phyloP scores from a whole-genome alignment of 345 rosid genomes.

The Dipteronia sinensis region DNA sequence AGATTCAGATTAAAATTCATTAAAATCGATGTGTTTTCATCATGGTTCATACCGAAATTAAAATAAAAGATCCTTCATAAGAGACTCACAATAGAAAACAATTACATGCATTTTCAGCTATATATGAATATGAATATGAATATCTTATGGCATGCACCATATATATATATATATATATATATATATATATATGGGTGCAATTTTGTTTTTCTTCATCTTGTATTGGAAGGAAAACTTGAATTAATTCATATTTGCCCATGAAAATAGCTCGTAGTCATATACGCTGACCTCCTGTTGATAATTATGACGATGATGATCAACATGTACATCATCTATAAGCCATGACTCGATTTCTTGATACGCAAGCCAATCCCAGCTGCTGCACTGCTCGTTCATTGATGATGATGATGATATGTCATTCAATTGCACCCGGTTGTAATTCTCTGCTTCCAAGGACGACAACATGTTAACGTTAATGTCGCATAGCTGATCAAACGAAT shows the following conservation, averaged over 20 bases:
- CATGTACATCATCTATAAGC: constrained; percentile 38
- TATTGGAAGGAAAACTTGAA: neutral
- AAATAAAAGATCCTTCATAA: too few relatives aligned
- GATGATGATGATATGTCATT: neutral
- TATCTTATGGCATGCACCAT: too few relatives aligned
- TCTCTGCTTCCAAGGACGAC: constrained; percentile 1
- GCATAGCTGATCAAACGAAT: constrained; percentile 3
- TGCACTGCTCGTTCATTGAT: neutral
- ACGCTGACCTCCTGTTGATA: constrained; percentile 27
- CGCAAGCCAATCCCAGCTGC: constrained; percentile 9
- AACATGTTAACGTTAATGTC: neutral
- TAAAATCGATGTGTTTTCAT: too few relatives aligned
- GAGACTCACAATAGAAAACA: too few relatives aligned
- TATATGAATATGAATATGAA: too few relatives aligned
- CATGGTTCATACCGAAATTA: too few relatives aligned
- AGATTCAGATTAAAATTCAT: too few relatives aligned
- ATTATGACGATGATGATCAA: constrained; percentile 14
- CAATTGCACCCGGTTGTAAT: neutral
- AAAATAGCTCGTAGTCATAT: constrained; percentile 32
- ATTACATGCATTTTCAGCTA: too few relatives aligned
- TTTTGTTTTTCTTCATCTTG: neutral
- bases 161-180: too few relatives aligned
- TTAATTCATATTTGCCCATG: constrained; percentile 17
- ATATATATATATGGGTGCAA: neutral
- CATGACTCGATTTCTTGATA: constrained; percentile 37